These are phyloP conservation scores for Starmerella roubikii DNA, from an alignment of 805 yeast genomes.

Conservation along the genomic window DNA sequence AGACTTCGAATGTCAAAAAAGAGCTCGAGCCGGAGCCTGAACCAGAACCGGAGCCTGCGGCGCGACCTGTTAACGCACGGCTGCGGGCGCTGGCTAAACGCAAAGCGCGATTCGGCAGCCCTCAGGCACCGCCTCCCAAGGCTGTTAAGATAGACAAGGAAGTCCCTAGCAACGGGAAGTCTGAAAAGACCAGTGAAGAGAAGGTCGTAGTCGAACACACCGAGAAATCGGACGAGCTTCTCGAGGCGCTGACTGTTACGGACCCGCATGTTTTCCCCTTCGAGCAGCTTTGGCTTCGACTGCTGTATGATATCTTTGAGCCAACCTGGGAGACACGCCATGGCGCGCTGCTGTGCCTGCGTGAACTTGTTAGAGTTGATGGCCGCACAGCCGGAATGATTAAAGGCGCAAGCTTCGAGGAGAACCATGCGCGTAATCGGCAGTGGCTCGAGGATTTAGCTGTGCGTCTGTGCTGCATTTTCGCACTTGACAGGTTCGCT, in stretches of 20 bases:
- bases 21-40: conserved; percentile 4
- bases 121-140: conserved; percentile 19
- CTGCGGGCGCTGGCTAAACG: conserved; percentile 90
- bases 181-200: too few relatives aligned
- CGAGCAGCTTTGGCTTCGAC: conserved; percentile 77
- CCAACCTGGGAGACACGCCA: conserved; percentile 92
- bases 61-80: conserved; percentile 35
- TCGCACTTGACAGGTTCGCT: conserved; percentile 89
- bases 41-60: conserved; percentile 5
- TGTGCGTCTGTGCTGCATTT: conserved; percentile 68
- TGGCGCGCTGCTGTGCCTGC: conserved; percentile 83
- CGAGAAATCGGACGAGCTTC: conserved; percentile 37
- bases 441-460: conserved; percentile 76
- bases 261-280: conserved; percentile 78
- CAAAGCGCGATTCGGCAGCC: conserved; percentile 49
- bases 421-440: conserved; percentile 52
- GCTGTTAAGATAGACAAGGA: conserved; percentile 17
- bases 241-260: conserved; percentile 58
- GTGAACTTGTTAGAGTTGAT: conserved; percentile 73
- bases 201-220: conserved; percentile 70
- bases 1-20: conserved; percentile 10
- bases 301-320: conserved; percentile 64
- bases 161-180: neutral
- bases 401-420: conserved; percentile 42
- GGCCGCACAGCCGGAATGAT: conserved; percentile 79